Percentiles rank a stretch among this genome's conserved stretches.
Conservation (phyloP, 2,329 filamentous ascomycete species). For the Penicillium aurantiogriseum region DNA sequence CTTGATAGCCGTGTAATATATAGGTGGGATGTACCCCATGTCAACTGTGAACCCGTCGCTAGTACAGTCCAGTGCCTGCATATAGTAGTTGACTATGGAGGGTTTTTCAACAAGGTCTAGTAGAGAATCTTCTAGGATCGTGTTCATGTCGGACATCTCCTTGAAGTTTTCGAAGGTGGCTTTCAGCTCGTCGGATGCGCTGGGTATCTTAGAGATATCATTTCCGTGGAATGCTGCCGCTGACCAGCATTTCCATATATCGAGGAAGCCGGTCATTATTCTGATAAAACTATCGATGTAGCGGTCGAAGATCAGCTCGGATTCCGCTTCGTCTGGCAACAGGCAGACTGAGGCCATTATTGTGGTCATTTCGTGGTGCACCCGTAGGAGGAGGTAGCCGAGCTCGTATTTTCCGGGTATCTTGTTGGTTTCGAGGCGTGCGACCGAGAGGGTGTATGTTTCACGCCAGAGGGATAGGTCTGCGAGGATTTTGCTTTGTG, state of each 20-base stretch:
- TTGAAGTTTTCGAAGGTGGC: not conserved
- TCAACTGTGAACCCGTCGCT: conserved; percentile 26
- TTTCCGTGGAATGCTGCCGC: not conserved
- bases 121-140: not conserved
- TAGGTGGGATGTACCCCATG: conserved; percentile 31
- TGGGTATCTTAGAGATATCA: not conserved
- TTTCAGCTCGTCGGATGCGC: not conserved
- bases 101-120: conserved; percentile 1
- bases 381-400: conserved; percentile 33
- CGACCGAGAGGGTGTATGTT: conserved; percentile 16
- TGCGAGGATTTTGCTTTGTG: conserved; percentile 5
- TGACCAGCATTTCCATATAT: conserved; percentile 13
- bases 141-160: not conserved
- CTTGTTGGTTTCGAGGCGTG: conserved; percentile 1
- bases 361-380: conserved; percentile 45
- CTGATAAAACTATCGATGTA: conserved; percentile 22
- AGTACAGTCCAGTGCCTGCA: not conserved
- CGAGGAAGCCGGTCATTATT: conserved; percentile 15
- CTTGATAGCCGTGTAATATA: conserved; percentile 35
- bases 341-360: conserved; percentile 40
- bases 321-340: conserved; percentile 22
- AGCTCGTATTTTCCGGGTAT: conserved; percentile 10
- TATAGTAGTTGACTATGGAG: not conserved
- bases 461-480: conserved; percentile 25
- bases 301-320: conserved; percentile 25